Conservation (phyloP, 345 rosid species). For the Physaria fendleri region DNA sequence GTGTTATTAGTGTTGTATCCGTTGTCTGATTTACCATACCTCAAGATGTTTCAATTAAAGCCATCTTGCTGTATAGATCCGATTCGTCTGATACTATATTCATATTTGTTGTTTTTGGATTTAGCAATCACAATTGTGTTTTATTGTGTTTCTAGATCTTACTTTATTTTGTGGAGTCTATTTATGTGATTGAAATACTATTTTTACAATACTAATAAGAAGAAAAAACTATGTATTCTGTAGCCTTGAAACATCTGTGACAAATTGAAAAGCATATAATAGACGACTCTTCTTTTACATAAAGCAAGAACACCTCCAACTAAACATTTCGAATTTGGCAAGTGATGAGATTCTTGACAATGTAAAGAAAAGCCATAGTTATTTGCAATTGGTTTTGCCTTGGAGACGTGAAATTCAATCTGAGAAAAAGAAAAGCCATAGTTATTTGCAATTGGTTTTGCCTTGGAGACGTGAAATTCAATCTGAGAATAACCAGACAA, state of each 20-base stretch:
- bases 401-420: conserved; percentile 78
- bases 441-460: conserved; percentile 35
- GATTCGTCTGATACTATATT: neutral
- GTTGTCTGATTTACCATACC: conserved; percentile 1
- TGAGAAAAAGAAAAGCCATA: conserved; percentile 33
- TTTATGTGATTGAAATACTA: conserved; percentile 1
- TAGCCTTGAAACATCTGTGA: too few relatives aligned
- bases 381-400: conserved; percentile 41
- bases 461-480: conserved; percentile 74
- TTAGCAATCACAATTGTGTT: neutral
- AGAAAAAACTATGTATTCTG: neutral
- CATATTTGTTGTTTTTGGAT: neutral
- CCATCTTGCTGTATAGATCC: conserved; percentile 4
- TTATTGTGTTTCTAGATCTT: neutral
- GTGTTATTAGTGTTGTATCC: neutral
- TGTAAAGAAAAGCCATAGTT: neutral
- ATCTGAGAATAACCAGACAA: conserved; percentile 39
- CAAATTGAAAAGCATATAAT: neutral
- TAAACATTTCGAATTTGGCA: neutral
- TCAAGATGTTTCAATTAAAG: conserved; percentile 9
- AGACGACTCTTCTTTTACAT: conserved; percentile 11
- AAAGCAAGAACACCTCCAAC: neutral
- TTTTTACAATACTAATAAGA: neutral
- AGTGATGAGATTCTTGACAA: conserved; percentile 2
- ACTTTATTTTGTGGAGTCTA: neutral